Base-by-base conservation (phyloP, 345 rosid species). In the Carallia brachiata region DNA sequence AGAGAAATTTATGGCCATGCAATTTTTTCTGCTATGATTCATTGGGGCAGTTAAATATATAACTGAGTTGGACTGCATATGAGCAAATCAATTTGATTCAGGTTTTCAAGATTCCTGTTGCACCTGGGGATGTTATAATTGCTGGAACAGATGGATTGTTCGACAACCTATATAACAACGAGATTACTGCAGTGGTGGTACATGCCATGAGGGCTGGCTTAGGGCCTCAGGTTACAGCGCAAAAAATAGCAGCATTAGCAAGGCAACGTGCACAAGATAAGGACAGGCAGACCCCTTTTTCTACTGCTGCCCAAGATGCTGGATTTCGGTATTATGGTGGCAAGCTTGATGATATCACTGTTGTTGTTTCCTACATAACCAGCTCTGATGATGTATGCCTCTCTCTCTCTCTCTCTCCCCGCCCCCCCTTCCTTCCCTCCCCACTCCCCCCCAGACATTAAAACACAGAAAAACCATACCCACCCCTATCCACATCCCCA, bases 311-410 rank as follows among this genome's bases (percentile, higher is more conserved):
- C 0, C 99, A 95, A 71, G 94, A 95, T 77, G 99, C 99, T 71
- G 99, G 99, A 7, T 86, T 89, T 73, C 90, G 99, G 62, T 95
- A 95, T 75, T 95, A 95, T 66, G 99, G 99, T 78, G 99, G 99
- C 80, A 95, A 95, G 84, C 93, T 92, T 69, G 99, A 95, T 76
- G 99, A 95, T 70, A 95, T 95, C 83, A 95, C 99, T 66, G 99
- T 95, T 58, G 96, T 95, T 66, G 98, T 95, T 65, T 95, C 99
- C 23, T 89, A 85, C 73, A 76, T 95, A 63, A 78, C 88, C 27
- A 78, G 82, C 63, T 78, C 85, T 6, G 62, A 82, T 56, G 79
- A 69, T 61, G 77, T 73, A 73, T 27, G 70, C 53, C 19, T 67
- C 69, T 44, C 61, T 56, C 30, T 31, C 66, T 52, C n/a, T 15